Conservation (phyloP, 192 early-diverging fungal genomes). For the Backusella luteola region DNA sequence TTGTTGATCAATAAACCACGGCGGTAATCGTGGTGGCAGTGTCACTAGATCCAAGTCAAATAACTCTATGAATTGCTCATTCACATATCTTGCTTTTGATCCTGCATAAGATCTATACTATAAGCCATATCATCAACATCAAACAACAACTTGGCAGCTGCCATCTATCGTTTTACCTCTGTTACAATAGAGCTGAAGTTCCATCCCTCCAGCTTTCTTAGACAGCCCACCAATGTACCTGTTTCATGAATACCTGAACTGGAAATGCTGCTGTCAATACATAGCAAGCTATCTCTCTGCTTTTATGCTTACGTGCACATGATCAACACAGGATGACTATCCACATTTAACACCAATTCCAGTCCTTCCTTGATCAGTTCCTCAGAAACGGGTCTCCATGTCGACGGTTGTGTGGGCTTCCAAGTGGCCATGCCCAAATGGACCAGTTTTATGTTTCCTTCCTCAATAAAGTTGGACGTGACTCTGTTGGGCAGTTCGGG, state of each 20-base stretch:
- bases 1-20: conserved; percentile 78
- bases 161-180: conserved; percentile 55
- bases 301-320: conserved; percentile 77
- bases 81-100: conserved; percentile 79
- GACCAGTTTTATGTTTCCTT: conserved; percentile 63
- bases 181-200: conserved; percentile 95
- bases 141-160: background rate
- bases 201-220: conserved; percentile 92
- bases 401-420: conserved; percentile 58
- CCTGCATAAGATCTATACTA: conserved; percentile 93
- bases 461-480: conserved; percentile 74
- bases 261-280: background rate
- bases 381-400: conserved; percentile 91
- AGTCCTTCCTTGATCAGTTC: conserved; percentile 96
- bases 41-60: conserved; percentile 93
- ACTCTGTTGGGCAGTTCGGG: conserved; percentile 79
- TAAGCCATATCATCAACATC: background rate
- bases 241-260: conserved; percentile 93
- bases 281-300: background rate
- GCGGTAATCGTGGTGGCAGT: conserved; percentile 70
- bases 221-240: conserved; percentile 88
- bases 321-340: conserved; percentile 84
- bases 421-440: conserved; percentile 67
- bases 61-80: conserved; percentile 94
- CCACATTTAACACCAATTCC: conserved; percentile 77